Conservation (phyloP, 495 filamentous ascomycete species). For the Durotheca rogersii region DNA sequence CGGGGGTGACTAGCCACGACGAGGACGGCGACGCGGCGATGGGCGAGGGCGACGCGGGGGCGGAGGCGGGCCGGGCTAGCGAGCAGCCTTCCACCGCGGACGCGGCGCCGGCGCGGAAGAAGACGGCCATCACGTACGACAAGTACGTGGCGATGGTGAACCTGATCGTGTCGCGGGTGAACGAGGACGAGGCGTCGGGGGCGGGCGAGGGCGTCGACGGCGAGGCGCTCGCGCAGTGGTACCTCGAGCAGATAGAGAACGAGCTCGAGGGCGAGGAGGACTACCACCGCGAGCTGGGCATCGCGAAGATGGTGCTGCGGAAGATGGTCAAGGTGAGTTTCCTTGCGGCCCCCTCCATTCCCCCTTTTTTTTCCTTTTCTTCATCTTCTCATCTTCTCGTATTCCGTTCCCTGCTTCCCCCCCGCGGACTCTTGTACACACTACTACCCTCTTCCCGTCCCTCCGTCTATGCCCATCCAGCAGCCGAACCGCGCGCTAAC, state of each 20-base stretch:
- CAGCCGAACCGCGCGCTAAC: too few relatives aligned
- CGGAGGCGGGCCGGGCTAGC: constrained; percentile 35
- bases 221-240: constrained; percentile 85
- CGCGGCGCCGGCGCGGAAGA: constrained; percentile 56
- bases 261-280: constrained; percentile 81
- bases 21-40: constrained; percentile 45
- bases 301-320: constrained; percentile 88
- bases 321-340: constrained; percentile 89
- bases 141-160: constrained; percentile 92
- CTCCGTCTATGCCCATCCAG: too few relatives aligned
- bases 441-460: too few relatives aligned
- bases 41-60: constrained; percentile 37
- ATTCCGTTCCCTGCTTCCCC: constrained; percentile 21
- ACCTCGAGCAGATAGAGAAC: constrained; percentile 87
- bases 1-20: constrained; percentile 62
- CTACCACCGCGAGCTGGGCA: constrained; percentile 67
- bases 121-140: constrained; percentile 92
- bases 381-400: not conserved
- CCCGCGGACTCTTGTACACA: not conserved
- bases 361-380: not conserved
- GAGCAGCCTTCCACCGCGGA: too few relatives aligned
- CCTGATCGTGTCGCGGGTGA: constrained; percentile 72
- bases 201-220: constrained; percentile 87
- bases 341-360: constrained; percentile 15
- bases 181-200: constrained; percentile 68